phyloP scores from a whole-genome alignment of 306 rosid genomes.

The Coriaria nepalensis region DNA sequence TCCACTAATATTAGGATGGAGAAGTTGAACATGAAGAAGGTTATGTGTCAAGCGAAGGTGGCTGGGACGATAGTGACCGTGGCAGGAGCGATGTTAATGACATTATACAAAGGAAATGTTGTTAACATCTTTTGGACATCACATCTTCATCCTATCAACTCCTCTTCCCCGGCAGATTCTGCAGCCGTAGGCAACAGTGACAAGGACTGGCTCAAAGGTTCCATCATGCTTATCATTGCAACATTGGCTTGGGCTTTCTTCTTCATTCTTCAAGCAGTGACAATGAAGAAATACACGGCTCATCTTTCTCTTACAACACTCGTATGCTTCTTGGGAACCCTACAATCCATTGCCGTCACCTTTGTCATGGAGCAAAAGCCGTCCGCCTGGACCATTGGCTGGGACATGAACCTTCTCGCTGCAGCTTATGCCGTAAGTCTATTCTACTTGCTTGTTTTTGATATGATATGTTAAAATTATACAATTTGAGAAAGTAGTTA shows the following conservation, averaged over 20 bases:
- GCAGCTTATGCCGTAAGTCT: constrained; percentile 78
- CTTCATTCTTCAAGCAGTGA: constrained; percentile 76
- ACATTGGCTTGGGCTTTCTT: constrained; percentile 84
- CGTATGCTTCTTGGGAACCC: constrained; percentile 65
- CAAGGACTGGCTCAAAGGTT: constrained; percentile 67
- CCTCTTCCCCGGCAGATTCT: constrained; percentile 14
- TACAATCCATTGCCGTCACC: constrained; percentile 69
- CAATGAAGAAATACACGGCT: constrained; percentile 60
- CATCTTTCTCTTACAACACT: constrained; percentile 78
- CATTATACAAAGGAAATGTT: constrained; percentile 76
- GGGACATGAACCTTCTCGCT: constrained; percentile 80
- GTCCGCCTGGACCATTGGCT: constrained; percentile 76
- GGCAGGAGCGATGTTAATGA: constrained; percentile 89
- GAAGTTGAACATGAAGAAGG: constrained; percentile 41
- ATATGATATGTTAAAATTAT: background rate
- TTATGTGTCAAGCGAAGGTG: constrained; percentile 60
- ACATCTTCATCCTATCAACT: constrained; percentile 27
- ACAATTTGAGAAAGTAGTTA: too few species aligned
- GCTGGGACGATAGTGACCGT: constrained; percentile 71
- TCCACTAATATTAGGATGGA: constrained; percentile 46
- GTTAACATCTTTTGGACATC: constrained; percentile 39
- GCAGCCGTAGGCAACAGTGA: constrained; percentile 15
- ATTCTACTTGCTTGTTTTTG: background rate
- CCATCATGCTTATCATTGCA: constrained; percentile 66
- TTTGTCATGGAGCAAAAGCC: constrained; percentile 48